These are phyloP conservation scores for Larix kaempferi DNA, from an alignment of 75 land plant genomes.

Conservation along the genomic window DNA sequence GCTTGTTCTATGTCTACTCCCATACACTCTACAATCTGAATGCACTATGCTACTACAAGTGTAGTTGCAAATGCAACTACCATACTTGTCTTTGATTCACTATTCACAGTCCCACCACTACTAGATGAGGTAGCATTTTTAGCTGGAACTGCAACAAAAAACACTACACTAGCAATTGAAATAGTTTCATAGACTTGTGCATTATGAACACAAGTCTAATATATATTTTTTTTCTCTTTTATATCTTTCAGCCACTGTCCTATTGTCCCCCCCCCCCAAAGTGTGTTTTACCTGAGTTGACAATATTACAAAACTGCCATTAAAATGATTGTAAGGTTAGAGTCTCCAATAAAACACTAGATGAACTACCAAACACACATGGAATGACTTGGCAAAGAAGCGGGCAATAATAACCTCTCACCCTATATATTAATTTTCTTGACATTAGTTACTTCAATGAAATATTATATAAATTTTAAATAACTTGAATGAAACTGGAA, in stretches of 20 bases:
- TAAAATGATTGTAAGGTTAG: background rate
- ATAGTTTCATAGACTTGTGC: conserved; percentile 82
- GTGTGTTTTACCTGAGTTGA: conserved; percentile 8
- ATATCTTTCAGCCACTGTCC: conserved; percentile 77
- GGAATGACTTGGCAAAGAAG: background rate
- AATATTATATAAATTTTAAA: too few species aligned
- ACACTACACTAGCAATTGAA: conserved; percentile 88
- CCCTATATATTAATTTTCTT: too few species aligned
- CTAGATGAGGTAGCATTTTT: conserved; percentile 26
- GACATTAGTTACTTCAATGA: too few species aligned
- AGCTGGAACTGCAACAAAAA: conserved; percentile 75
- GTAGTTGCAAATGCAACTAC: conserved; percentile 86
- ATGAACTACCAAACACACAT: background rate
- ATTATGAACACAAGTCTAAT: conserved; percentile 50
- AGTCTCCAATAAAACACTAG: background rate
- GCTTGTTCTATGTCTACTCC: conserved; percentile 80
- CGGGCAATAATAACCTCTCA: background rate
- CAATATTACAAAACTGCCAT: conserved; percentile 10
- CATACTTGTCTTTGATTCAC: conserved; percentile 24
- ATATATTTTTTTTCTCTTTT: conserved; percentile 71
- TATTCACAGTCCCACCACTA: background rate
- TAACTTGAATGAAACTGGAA: too few species aligned
- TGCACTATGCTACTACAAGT: conserved; percentile 86
- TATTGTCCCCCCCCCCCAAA: conserved; percentile 39
- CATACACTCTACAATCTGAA: conserved; percentile 79